Conservation (phyloP, 768 basidiomycete genomes). For the Suillus weaverae region DNA sequence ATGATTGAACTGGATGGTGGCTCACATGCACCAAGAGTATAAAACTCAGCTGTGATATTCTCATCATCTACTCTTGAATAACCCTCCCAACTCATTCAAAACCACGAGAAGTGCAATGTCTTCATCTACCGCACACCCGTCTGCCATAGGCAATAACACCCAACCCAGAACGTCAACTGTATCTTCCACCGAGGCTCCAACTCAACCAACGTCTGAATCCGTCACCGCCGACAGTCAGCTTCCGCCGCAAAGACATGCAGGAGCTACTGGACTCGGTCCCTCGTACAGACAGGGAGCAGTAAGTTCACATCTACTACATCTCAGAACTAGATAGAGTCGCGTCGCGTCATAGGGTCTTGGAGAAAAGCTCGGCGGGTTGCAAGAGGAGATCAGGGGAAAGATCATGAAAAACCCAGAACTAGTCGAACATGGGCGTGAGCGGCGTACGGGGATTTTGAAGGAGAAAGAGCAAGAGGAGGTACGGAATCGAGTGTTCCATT, state of each 20-base stretch:
- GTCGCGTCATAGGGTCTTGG: constrained; percentile 23
- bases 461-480: constrained; percentile 34
- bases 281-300: constrained; percentile 35
- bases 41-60: neutral
- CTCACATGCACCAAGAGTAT: neutral
- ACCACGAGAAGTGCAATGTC: constrained; percentile 13
- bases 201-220: neutral
- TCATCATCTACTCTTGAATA: neutral
- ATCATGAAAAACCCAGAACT: constrained; percentile 36
- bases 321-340: neutral
- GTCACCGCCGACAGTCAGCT: constrained; percentile 19
- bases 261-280: constrained; percentile 41
- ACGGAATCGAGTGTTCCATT: neutral
- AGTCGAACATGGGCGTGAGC: constrained; percentile 38
- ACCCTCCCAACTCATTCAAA: neutral
- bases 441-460: constrained; percentile 42
- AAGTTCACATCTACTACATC: constrained; percentile 9
- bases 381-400: constrained; percentile 42
- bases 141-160: constrained; percentile 19
- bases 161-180: neutral
- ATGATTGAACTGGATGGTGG: neutral
- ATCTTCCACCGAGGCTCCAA: neutral
- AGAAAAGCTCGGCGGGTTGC: constrained; percentile 38
- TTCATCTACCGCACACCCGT: constrained; percentile 16
- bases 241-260: constrained; percentile 44